A percentile compares a stretch with the other conserved stretches of the same genome.
phyloP scores from a whole-genome alignment of 2,329 filamentous ascomycete genomes.

The Stachybotrys echinatus region DNA sequence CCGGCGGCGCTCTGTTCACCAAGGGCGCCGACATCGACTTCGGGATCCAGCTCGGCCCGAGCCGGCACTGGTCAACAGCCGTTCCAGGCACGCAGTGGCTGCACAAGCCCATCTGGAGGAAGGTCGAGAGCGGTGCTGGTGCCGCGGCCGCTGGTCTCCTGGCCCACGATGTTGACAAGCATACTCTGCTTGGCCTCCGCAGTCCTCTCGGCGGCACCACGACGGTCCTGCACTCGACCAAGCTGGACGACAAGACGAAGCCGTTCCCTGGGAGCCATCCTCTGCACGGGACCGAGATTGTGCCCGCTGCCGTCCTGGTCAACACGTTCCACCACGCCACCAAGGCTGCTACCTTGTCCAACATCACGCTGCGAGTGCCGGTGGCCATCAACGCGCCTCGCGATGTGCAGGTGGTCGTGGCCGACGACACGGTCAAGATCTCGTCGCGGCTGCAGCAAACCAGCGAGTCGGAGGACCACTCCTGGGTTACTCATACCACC shows the following conservation, averaged over 20 bases:
- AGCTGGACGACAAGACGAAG: slow-evolving; percentile 4
- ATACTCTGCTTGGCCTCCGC: slow-evolving; percentile 4
- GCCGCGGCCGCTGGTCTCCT: neutral
- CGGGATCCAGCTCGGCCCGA: neutral
- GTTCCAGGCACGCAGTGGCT: neutral
- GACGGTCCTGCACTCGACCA: slow-evolving; percentile 2
- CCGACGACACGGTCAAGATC: neutral
- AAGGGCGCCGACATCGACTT: neutral
- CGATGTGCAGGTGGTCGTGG: neutral
- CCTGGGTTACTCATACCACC: neutral
- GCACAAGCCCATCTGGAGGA: neutral
- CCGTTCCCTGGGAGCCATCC: slow-evolving; percentile 6
- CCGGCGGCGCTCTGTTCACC: neutral
- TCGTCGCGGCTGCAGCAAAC: neutral
- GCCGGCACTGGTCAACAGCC: neutral
- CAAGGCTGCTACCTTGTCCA: neutral
- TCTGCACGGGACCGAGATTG: slow-evolving; percentile 7
- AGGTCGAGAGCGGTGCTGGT: neutral
- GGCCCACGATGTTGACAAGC: slow-evolving; percentile 2
- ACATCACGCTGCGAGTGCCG: slow-evolving; percentile 3
- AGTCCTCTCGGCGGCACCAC: slow-evolving; percentile 3
- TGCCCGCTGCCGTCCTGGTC: slow-evolving; percentile 4
- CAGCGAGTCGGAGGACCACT: neutral
- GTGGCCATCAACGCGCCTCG: slow-evolving; percentile 2
- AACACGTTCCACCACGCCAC: slow-evolving; percentile 7